Evolutionary conservation across 441 rosid genomes (phyloP).

Genomic region (Lepidium campestre): DNA sequence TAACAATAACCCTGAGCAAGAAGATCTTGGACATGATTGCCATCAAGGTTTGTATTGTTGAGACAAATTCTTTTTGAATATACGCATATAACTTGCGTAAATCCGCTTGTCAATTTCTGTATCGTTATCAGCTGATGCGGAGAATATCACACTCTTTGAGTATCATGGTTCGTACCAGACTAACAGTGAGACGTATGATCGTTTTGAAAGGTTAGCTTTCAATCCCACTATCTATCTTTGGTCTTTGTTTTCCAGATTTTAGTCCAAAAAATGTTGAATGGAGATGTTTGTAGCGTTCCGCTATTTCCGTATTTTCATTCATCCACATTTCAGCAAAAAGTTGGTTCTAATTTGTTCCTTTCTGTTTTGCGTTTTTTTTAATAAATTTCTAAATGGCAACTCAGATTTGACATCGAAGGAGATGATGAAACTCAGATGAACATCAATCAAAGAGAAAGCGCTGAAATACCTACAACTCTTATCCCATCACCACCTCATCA

Average conservation of each 20-base stretch:
- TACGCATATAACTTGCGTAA: background rate
- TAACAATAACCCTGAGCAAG: conserved; percentile 35
- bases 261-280: background rate
- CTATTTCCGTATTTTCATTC: background rate
- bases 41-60: conserved; percentile 66
- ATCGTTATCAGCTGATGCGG: conserved; percentile 53
- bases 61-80: background rate
- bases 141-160: conserved; percentile 65
- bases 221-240: background rate
- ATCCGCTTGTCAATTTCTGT: background rate
- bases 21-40: conserved; percentile 34
- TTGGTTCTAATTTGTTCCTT: conserved; percentile 1
- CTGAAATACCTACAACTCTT: conserved; percentile 41
- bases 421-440: conserved; percentile 60
- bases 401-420: conserved; percentile 81
- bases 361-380: background rate
- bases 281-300: background rate
- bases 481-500: conserved; percentile 52
- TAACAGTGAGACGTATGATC: conserved; percentile 40
- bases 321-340: conserved; percentile 13
- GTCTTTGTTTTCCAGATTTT: background rate
- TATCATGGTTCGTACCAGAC: conserved; percentile 53
- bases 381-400: background rate
- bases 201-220: conserved; percentile 62
- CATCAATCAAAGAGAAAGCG: conserved; percentile 45